A percentile compares a stretch with the other conserved stretches of the same genome.
These are phyloP conservation scores for Fusarium drepaniforme DNA, from an alignment of 2,329 filamentous ascomycete genomes.

Conservation along the genomic window DNA sequence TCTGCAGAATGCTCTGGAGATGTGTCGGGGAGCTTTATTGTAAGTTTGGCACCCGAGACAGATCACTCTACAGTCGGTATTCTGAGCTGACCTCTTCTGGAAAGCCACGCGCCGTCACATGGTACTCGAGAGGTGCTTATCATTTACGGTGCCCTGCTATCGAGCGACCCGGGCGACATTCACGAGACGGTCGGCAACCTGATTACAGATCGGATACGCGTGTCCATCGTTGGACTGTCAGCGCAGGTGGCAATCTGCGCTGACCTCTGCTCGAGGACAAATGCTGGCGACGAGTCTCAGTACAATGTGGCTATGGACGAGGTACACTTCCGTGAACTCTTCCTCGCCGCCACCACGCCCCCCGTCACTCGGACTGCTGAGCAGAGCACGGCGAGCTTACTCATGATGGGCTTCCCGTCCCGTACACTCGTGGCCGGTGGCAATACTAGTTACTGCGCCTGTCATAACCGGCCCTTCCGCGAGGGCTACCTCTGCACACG, in stretches of 20 bases:
- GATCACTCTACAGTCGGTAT: background rate
- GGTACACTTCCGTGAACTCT: constrained; percentile 85
- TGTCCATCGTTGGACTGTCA: constrained; percentile 89
- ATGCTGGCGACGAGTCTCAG: constrained; percentile 78
- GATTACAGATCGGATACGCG: constrained; percentile 84
- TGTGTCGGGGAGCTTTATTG: constrained; percentile 93
- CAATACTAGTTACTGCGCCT: constrained; percentile 84
- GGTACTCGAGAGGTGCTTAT: constrained; percentile 94
- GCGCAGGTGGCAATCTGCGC: constrained; percentile 93
- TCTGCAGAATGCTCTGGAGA: constrained; percentile 94
- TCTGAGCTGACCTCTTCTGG: constrained; percentile 7
- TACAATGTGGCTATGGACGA: constrained; percentile 88
- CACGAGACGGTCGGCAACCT: constrained; percentile 87
- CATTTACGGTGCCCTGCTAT: constrained; percentile 90
- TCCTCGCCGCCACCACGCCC: constrained; percentile 89
- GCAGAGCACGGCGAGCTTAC: constrained; percentile 72
- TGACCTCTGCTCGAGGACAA: constrained; percentile 89
- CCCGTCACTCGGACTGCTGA: constrained; percentile 80
- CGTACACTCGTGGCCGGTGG: constrained; percentile 77
- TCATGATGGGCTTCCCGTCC: constrained; percentile 99
- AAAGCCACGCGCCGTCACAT: constrained; percentile 88
- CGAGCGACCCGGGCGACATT: constrained; percentile 94
- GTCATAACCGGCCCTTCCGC: constrained; percentile 83
- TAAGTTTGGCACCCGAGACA: constrained; percentile 48
- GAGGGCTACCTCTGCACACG: constrained; percentile 94